Evolutionary conservation across 2,329 filamentous ascomycete species (phyloP).

Genomic region (Sporothrix phasma): DNA sequence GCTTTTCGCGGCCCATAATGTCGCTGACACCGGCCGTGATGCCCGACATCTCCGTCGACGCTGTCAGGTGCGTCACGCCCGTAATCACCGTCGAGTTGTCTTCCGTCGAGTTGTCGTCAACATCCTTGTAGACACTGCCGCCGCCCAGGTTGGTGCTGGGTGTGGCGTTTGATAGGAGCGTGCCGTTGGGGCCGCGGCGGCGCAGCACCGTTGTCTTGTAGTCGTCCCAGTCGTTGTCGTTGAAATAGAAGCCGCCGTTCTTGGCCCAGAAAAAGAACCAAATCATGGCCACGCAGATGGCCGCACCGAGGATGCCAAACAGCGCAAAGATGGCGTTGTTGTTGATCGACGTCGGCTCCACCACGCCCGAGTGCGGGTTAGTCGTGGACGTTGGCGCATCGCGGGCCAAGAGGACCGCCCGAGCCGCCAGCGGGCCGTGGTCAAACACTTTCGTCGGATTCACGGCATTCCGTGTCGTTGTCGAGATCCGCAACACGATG

Average conservation of each 20-base stretch:
- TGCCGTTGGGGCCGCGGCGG: slow-evolving; percentile 81
- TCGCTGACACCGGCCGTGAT: slow-evolving; percentile 50
- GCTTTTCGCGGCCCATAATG: slow-evolving; percentile 44
- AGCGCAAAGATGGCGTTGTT: slow-evolving; percentile 70
- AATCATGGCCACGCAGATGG: slow-evolving; percentile 63
- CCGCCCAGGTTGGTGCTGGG: slow-evolving; percentile 77
- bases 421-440: slow-evolving; percentile 35
- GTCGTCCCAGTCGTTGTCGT: slow-evolving; percentile 86
- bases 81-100: slow-evolving; percentile 32
- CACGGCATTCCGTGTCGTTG: slow-evolving; percentile 14
- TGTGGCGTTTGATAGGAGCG: slow-evolving; percentile 72
- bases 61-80: slow-evolving; percentile 15
- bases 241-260: slow-evolving; percentile 88
- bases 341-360: slow-evolving; percentile 44
- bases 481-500: slow-evolving; percentile 11
- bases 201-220: slow-evolving; percentile 93
- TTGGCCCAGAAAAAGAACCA: slow-evolving; percentile 99
- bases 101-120: slow-evolving; percentile 38
- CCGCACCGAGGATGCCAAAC: slow-evolving; percentile 73
- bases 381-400: slow-evolving; percentile 26
- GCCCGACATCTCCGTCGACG: slow-evolving; percentile 34
- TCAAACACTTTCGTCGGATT: slow-evolving; percentile 22
- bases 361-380: slow-evolving; percentile 38
- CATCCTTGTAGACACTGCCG: slow-evolving; percentile 71
- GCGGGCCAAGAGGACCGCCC: slow-evolving; percentile 34